Evolutionary conservation across 2,329 filamentous ascomycete species (phyloP), one percentile per base, ranked within the genome.

Genomic region (Ophiobolus disseminans): DNA sequence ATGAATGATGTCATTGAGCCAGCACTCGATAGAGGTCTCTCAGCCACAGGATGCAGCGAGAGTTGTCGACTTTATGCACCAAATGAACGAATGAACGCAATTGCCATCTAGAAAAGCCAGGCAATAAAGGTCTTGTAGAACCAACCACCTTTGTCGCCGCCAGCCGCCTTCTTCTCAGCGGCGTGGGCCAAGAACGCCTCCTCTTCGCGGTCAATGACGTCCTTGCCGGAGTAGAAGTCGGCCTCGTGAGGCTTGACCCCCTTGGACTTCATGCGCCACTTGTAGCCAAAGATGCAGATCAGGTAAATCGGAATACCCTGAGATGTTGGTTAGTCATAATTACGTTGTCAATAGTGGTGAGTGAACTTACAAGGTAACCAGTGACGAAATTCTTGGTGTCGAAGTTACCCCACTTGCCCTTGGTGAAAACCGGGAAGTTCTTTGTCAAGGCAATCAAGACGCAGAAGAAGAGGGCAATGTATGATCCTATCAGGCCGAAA

Each of bases 321-420:
- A 88, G 76, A 67, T 88, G 89, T 16, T 85, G 86, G 1, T 86
- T 89, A 73, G 90, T 84, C 73, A 14, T 11, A n/a, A 14, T 10
- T 3, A 25, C 6, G 25, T 8, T 16, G 13, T 17, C 5, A 32
- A 38, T 5, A 14, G 4, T 22, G 14, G n/a, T 20, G 22, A 11
- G 13, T 32, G 3, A n/a, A 53, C 60, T 51, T 61, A 65, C 62
- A n/a, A 64, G 57, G 70, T 91, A 91, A 20, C 86, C 87, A 0
- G 87, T 90, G 70, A 92, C 83, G 73, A 92, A 91, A 63, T 82
- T 86, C 77, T 88, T 86, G 78, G 88, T 88, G 71, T 88, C 83
- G 57, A 89, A 89, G 40, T 77, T 77, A 43, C 79, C 79, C 47
- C 80, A 78, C 6, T 36, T 37, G 62, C 72, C 49, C 70, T 73